Base-by-base conservation (phyloP, 768 basidiomycete species). In the Trametes maxima region DNA sequence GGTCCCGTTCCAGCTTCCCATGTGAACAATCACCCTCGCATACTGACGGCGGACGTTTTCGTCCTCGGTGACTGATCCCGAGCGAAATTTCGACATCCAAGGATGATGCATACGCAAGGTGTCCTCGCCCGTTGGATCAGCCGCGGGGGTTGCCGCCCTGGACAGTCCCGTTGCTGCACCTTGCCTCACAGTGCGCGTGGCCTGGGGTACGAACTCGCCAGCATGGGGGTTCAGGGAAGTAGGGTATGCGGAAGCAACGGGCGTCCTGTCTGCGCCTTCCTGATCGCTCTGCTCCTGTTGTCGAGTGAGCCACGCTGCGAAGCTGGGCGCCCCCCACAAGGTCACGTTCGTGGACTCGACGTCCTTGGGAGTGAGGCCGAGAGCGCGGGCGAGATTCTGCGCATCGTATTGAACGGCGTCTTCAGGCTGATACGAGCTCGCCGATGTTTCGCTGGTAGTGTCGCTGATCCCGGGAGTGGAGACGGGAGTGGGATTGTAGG, bases 41-140 rank as follows among this genome's bases (percentile, higher is more conserved):
- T 35, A 47, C 14, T 55, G 39, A 2, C 25, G 22, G 10, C 59
- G 62, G 17, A 46, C 47, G 8, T 28, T 33, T 2, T 22, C 6
- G 42, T 63, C 60, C 0, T 2, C 42, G 4, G 51, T 54, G 25
- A 40, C 52, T 7, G 55, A 24, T 3, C 57, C 62, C 1, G 58
- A 42, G 37, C 60, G 60, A 52, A 62, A 57, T 46, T 35, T 17
- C 28, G 56, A 13, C 47, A 53, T 47, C 66, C 66, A 67, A 14
- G 43, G 24, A 25, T 47, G 54, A 33, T 51, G 28, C 42, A 59
- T 35, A 7, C 24, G 53, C 24, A 59, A 12, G 17, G 21, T 44
- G 13, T 54, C 44, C 25, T 19, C 13, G 13, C 22, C 28, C 44
- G 6, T 33, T 7, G 40, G 40, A 13, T 42, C 40, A 3, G 40